Evolutionary conservation across 768 basidiomycete genomes (phyloP).

Genomic region (Suillus luteus): DNA sequence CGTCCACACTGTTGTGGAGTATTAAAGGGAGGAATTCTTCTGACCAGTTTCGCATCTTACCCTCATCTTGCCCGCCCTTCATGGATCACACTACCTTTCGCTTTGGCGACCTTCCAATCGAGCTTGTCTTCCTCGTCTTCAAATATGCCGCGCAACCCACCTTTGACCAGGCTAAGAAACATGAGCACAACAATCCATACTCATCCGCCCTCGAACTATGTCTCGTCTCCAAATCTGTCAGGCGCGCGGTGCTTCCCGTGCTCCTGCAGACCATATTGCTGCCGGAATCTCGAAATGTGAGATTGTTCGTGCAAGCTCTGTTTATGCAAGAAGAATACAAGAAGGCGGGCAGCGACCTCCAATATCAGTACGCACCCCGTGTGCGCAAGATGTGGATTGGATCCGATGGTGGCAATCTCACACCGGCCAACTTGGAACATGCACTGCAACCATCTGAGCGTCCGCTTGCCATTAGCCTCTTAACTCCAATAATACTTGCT

Average conservation of each 20-base stretch:
- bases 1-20: background rate
- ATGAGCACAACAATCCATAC: conserved; percentile 11
- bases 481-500: no score
- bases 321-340: background rate
- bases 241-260: conserved; percentile 37
- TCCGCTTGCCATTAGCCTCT: no score
- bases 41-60: background rate
- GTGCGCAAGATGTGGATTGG: no score
- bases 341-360: no score
- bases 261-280: background rate
- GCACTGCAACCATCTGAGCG: no score
- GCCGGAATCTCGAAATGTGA: background rate
- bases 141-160: conserved; percentile 31
- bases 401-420: no score
- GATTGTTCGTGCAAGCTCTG: background rate
- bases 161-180: conserved; percentile 10
- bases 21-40: background rate
- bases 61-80: background rate
- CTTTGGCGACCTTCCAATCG: conserved; percentile 35
- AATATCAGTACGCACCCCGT: no score
- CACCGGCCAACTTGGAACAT: no score
- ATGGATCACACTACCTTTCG: background rate
- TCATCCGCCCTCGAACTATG: conserved; percentile 34
- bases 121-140: conserved; percentile 39
- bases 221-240: conserved; percentile 35